Conservation (phyloP, 148 eudicot genomes). For the Dysphania ambrosioides region DNA sequence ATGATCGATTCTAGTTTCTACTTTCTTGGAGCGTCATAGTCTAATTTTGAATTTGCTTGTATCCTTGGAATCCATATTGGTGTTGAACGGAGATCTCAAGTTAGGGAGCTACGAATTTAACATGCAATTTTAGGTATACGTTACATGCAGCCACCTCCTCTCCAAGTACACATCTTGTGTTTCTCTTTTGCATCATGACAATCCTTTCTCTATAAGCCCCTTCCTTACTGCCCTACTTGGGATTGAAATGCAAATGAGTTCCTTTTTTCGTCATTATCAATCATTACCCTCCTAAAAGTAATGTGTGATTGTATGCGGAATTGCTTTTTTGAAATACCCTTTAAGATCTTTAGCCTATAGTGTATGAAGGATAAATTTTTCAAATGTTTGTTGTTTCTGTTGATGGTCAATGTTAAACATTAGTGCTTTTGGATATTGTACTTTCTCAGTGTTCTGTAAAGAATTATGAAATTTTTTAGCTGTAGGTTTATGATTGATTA, state of each 20-base stretch:
- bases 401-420: too few species aligned
- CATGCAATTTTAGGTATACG: background rate
- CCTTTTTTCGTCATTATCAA: background rate
- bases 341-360: background rate
- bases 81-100: background rate
- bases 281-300: background rate
- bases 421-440: too few species aligned
- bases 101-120: background rate
- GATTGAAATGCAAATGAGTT: too few species aligned
- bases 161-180: background rate
- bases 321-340: background rate
- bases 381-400: too few species aligned
- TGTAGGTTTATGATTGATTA: too few species aligned
- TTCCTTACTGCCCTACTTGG: background rate
- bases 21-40: too few species aligned
- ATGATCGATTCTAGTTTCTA: too few species aligned
- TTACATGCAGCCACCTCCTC: background rate
- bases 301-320: background rate
- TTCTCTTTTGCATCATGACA: background rate
- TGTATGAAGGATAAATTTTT: too few species aligned
- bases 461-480: too few species aligned
- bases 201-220: background rate
- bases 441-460: too few species aligned
- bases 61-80: background rate
- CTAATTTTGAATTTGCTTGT: too few species aligned